These are phyloP conservation scores for Macadamia tetraphylla DNA, from an alignment of 164 flowering plant species.

Conservation along the genomic window DNA sequence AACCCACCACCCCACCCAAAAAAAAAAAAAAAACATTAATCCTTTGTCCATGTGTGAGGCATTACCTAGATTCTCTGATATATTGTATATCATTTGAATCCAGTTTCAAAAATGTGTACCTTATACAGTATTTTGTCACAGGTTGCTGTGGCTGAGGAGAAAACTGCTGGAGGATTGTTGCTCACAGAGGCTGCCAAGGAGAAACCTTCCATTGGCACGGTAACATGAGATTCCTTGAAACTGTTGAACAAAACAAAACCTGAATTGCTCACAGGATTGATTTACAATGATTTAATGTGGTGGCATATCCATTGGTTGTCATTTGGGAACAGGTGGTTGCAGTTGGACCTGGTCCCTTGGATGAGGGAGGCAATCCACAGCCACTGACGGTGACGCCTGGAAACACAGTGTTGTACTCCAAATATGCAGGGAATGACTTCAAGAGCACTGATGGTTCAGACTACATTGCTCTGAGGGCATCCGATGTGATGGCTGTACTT, in stretches of 20 bases:
- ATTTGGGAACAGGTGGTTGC: constrained; percentile 51
- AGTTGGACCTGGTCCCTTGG: constrained; percentile 79
- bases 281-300: too few relatives aligned
- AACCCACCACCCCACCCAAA: too few relatives aligned
- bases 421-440: constrained; percentile 90
- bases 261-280: too few relatives aligned
- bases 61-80: too few relatives aligned
- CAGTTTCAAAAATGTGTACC: too few relatives aligned
- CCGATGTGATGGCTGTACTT: constrained; percentile 85
- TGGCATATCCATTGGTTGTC: too few relatives aligned
- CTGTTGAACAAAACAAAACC: not conserved
- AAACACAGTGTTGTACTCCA: constrained; percentile 76
- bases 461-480: constrained; percentile 75
- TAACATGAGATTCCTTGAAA: constrained; percentile 16
- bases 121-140: constrained; percentile 11
- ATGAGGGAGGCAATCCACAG: constrained; percentile 74
- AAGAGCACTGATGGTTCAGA: constrained; percentile 75
- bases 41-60: too few relatives aligned
- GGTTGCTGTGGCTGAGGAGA: constrained; percentile 79
- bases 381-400: constrained; percentile 54
- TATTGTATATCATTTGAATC: too few relatives aligned
- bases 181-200: constrained; percentile 73
- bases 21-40: too few relatives aligned
- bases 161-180: constrained; percentile 84
- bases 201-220: constrained; percentile 85